Percentiles rank a stretch among this genome's conserved stretches.
Evolutionary conservation across 2,329 filamentous ascomycete species (phyloP).

Genomic region (Zasmidium angulare): DNA sequence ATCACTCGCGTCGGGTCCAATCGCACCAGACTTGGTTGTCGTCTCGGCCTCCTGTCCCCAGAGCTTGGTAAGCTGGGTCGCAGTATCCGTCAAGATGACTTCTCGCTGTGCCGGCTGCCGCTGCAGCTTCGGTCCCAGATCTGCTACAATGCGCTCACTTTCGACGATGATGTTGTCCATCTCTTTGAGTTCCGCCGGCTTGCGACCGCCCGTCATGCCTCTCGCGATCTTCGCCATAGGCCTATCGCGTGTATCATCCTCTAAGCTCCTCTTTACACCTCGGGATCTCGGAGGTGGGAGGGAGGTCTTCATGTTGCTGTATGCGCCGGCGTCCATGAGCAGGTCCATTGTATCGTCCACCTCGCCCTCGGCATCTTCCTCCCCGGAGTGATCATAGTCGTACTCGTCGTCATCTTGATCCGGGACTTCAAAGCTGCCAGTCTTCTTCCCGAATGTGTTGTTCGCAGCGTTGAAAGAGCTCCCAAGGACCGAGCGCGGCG

Average conservation of each 20-base stretch:
- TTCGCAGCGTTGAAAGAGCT: slow-evolving; percentile 33
- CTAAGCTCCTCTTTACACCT: slow-evolving; percentile 40
- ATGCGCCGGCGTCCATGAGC: slow-evolving; percentile 9
- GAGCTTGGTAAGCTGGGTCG: slow-evolving; percentile 27
- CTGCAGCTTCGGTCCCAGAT: slow-evolving; percentile 36
- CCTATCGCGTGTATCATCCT: slow-evolving; percentile 44
- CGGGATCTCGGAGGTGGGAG: slow-evolving; percentile 27
- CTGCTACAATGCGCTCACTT: slow-evolving; percentile 68
- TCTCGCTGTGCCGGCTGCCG: slow-evolving; percentile 26
- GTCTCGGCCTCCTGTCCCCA: slow-evolving; percentile 28
- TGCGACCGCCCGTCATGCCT: slow-evolving; percentile 57
- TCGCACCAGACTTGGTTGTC: slow-evolving; percentile 30
- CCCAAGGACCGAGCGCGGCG: slow-evolving; percentile 35
- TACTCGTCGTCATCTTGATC: slow-evolving; percentile 29
- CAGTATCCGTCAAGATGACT: slow-evolving; percentile 22
- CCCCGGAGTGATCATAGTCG: slow-evolving; percentile 25
- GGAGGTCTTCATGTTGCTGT: slow-evolving; percentile 16
- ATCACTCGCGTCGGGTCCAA: slow-evolving; percentile 51
- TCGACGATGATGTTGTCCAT: slow-evolving; percentile 68
- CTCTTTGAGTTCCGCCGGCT: slow-evolving; percentile 63
- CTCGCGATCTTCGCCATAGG: slow-evolving; percentile 71
- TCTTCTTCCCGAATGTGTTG: slow-evolving; percentile 29
- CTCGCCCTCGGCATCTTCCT: slow-evolving; percentile 38
- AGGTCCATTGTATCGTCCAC: slow-evolving; percentile 26
- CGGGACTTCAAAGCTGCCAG: slow-evolving; percentile 36